Evolutionary conservation across 2,329 filamentous ascomycete species (phyloP).

Genomic region (Eutypa lata): DNA sequence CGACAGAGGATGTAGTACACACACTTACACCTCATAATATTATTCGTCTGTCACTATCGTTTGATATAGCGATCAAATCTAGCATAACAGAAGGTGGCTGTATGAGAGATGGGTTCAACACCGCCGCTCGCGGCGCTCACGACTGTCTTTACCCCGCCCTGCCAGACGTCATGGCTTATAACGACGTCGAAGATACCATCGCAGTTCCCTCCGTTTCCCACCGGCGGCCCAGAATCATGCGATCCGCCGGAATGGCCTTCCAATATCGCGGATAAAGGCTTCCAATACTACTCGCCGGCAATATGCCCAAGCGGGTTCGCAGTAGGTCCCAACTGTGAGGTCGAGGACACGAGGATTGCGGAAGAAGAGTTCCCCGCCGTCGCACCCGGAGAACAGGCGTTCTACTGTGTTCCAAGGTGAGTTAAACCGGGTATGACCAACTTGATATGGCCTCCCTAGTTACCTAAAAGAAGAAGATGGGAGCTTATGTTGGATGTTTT

Average conservation of each 20-base stretch:
- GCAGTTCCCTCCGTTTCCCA: constrained; percentile 34
- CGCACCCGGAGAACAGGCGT: constrained; percentile 27
- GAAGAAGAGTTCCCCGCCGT: constrained; percentile 29
- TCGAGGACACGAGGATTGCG: constrained; percentile 21
- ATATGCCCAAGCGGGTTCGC: constrained; percentile 36
- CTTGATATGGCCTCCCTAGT: constrained; percentile 1
- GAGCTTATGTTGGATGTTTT: not conserved
- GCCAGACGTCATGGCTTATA: constrained; percentile 36
- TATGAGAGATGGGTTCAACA: not conserved
- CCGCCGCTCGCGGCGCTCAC: constrained; percentile 35
- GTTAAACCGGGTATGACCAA: constrained; percentile 1
- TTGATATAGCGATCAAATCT: not conserved
- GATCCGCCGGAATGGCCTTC: constrained; percentile 33
- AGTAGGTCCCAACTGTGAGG: constrained; percentile 28
- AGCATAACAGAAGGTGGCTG: not conserved
- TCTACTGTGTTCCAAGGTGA: constrained; percentile 29
- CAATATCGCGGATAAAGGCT: constrained; percentile 33
- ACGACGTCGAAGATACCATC: constrained; percentile 35
- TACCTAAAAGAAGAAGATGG: too few relatives aligned
- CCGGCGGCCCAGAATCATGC: constrained; percentile 28
- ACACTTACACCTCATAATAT: not conserved
- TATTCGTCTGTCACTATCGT: not conserved
- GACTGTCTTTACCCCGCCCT: constrained; percentile 38
- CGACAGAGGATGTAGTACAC: not conserved
- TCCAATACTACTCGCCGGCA: constrained; percentile 38